Conservation (phyloP, 345 rosid species). For the Noccaea bulbosa region DNA sequence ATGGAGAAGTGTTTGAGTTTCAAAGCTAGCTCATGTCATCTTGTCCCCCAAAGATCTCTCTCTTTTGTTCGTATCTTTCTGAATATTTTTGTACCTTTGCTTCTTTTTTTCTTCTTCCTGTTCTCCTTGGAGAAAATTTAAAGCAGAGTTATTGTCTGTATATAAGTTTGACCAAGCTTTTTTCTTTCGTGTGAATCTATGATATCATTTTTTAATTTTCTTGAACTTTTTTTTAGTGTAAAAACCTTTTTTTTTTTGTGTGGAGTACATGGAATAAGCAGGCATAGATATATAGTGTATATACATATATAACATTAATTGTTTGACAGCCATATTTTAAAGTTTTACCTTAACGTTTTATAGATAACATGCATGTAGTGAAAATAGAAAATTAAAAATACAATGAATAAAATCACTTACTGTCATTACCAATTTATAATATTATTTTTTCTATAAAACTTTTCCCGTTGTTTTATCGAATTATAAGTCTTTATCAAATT, state of each 20-base stretch:
- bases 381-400: no score
- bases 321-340: no score
- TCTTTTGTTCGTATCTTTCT: constrained; percentile 29
- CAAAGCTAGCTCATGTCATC: constrained; percentile 38
- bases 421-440: no score
- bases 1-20: constrained; percentile 29
- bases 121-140: background rate
- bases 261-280: constrained; percentile 29
- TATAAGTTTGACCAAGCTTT: constrained; percentile 24
- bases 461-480: no score
- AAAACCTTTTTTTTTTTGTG: background rate
- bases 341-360: no score
- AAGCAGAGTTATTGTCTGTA: constrained; percentile 3
- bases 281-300: background rate
- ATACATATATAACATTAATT: no score
- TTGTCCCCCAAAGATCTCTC: constrained; percentile 32
- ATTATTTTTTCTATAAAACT: no score
- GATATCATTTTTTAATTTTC: background rate
- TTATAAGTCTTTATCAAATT: background rate
- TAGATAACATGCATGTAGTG: no score
- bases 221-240: background rate
- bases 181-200: background rate
- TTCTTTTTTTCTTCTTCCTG: background rate
- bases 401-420: no score
- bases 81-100: constrained; percentile 11